Evolutionary conservation across 208 protist genomes (phyloP), one percentile per base, ranked within the genome.

Genomic region (Leishmania mexicana): DNA sequence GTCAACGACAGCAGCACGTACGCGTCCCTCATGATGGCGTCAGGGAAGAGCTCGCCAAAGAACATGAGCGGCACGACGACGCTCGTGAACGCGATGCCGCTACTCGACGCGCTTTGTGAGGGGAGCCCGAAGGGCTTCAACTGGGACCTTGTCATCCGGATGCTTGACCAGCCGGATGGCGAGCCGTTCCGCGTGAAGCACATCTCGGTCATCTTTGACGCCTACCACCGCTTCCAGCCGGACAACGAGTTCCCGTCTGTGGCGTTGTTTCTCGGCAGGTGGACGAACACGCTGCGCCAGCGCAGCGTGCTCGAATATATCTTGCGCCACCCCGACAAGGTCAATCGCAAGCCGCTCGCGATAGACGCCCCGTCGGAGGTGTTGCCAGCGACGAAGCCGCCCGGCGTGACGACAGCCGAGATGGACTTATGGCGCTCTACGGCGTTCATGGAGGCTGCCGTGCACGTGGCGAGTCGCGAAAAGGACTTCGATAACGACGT

Each of bases 171-270:
- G 78, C 86, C 87, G 10, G 85, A 81, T 3, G 89, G 87, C 70
- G 89, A 92, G 49, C 57, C 90, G n/a, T 95, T 96, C 80, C 76
- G 86, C 62, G 77, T 83, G 58, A 95, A 95, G 82, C 90, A 93
- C 85, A 93, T 98, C 78, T 89, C 90, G 60, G 92, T 96, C 80
- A 92, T 98, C 65, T 95, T 96, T 76, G 93, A 96, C 54, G 91
- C 93, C 45, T 98, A 98, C 79, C 86, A 94, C 84, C 91, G 90
- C 81, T 95, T 95, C 85, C 95, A 94, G 76, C 73, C 83, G 31
- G 89, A 86, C 24, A 84, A 80, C 75, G 87, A 93, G 79, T 96
- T 95, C 84, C 94, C 93, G n/a, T 85, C 93, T 13, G 80, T 95
- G 11, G 77, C 40, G n/a, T 82, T 96, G 51, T 97, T 97, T 62